Evolutionary conservation across 139 green algal genomes (phyloP).

Genomic region (Coccomyxa sp.): DNA sequence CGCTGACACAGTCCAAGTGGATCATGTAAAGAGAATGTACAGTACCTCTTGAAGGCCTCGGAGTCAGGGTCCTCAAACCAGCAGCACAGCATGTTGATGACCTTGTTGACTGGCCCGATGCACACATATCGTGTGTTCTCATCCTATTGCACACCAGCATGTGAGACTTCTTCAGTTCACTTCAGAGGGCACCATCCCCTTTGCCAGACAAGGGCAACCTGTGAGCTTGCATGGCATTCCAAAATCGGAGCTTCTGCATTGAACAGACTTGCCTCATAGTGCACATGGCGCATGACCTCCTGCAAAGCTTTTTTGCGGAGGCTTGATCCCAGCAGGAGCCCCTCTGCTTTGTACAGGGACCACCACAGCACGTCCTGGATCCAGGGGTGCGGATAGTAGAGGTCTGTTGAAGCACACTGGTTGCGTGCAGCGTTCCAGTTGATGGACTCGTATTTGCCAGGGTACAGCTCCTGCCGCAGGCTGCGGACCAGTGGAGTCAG

Average conservation of each 20-base stretch:
- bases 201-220: not conserved
- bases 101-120: slow-evolving; percentile 99
- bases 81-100: slow-evolving; percentile 95
- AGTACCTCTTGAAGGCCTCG: slow-evolving; percentile 62
- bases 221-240: not conserved
- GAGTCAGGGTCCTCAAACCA: slow-evolving; percentile 87
- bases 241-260: not conserved
- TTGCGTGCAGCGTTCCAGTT: slow-evolving; percentile 92
- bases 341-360: slow-evolving; percentile 73
- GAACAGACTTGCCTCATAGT: slow-evolving; percentile 79
- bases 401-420: slow-evolving; percentile 81
- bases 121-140: slow-evolving; percentile 96
- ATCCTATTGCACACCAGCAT: slow-evolving; percentile 55
- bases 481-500: slow-evolving; percentile 42
- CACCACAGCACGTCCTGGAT: slow-evolving; percentile 84
- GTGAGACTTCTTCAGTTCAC: not conserved
- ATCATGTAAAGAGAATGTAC: no score
- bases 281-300: slow-evolving; percentile 88
- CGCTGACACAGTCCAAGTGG: not conserved
- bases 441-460: slow-evolving; percentile 74
- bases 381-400: slow-evolving; percentile 99
- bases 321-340: slow-evolving; percentile 61
- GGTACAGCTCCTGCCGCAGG: slow-evolving; percentile 83
- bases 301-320: slow-evolving; percentile 69
- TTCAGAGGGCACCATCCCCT: not conserved